Base-by-base conservation (phyloP, 23 red algal genomes). In the Agarophyton chilense region DNA sequence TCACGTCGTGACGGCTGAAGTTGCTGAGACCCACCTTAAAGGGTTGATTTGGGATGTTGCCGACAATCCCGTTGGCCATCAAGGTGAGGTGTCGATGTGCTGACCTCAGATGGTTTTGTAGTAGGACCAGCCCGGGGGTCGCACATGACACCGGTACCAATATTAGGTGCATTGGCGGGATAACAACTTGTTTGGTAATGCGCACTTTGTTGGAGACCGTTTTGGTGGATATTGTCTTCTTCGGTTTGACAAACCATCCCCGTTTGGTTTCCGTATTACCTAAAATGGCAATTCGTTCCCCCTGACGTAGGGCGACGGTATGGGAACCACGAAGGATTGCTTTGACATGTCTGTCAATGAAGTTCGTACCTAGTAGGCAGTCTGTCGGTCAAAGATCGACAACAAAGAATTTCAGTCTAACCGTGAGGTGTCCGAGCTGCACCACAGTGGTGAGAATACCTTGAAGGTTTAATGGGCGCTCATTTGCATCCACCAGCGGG, bases 21-120 rank as follows among this genome's bases (percentile, higher is more conserved):
- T 82, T 82, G 45, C 24, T 82, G 22, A 82, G 18, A 16, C 19
- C n/a, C 7, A 82, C 52, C 18, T 49, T 46, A 31, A 82, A 82
- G 0, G 47, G 11, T 55, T 22, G 6, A 12, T 47, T 47, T 12
- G 44, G 44, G 7, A 47, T 12, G 44, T 47, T 47, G 6, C 12
- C 44, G 12, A 47, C 44, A 6, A 47, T 9, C 7, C 6, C 44
- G 44, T 47, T 47, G 7, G 12, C 44, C 44, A 47, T 47, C 44
- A 47, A 47, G 6, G 44, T 47, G 7, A 47, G 12, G 44, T 47
- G 44, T 12, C 12, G 7, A 34, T 6, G 6, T 22, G 14, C 38
- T 11, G 18, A 0, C 16, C 28, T 55, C 24, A 16, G 44, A 13
- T 53, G 18, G 1, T 53, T 2, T 17, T 34, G 19, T 35, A 49